Evolutionary conservation across 225 moss, liverwort and hornwort species (phyloP).

Genomic region (Asterella californica): DNA sequence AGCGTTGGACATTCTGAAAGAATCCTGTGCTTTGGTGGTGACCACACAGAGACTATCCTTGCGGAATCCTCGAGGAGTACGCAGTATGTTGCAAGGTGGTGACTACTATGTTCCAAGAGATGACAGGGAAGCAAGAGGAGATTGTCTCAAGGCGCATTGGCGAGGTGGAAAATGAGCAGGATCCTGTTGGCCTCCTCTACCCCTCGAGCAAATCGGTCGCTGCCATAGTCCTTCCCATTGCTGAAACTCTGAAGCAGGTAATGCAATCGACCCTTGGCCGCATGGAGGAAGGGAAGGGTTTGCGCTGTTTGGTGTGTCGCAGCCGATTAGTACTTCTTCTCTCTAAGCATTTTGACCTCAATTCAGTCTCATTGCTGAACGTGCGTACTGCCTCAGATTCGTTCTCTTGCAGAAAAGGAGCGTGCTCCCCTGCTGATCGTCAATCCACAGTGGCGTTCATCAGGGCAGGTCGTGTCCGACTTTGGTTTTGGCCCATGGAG

Average conservation of each 20-base stretch:
- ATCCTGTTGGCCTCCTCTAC: conserved; percentile 89
- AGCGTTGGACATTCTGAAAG: not conserved
- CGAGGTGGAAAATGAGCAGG: conserved; percentile 82
- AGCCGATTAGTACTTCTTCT: not conserved
- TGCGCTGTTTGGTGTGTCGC: too few species aligned
- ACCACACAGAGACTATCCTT: conserved; percentile 98
- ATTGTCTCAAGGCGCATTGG: conserved; percentile 70
- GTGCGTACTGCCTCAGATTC: conserved; percentile 44
- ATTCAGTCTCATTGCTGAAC: not conserved
- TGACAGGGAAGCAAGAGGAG: conserved; percentile 51
- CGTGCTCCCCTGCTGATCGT: conserved; percentile 69
- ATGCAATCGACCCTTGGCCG: not conserved
- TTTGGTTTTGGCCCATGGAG: conserved; percentile 98
- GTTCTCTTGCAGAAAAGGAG: conserved; percentile 75
- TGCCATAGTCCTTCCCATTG: conserved; percentile 85
- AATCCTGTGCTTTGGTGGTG: not conserved
- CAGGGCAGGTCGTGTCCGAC: conserved; percentile 87
- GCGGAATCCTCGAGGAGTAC: conserved; percentile 78
- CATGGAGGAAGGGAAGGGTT: too few species aligned
- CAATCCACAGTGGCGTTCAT: conserved; percentile 89
- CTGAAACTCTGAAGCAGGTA: conserved; percentile 88
- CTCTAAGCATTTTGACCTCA: not conserved
- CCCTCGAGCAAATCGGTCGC: conserved; percentile 76
- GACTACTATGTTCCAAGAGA: conserved; percentile 49
- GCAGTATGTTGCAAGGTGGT: conserved; percentile 72